phyloP scores from a whole-genome alignment of 176 grass and related monocot genomes.

The Oryza nivara region DNA sequence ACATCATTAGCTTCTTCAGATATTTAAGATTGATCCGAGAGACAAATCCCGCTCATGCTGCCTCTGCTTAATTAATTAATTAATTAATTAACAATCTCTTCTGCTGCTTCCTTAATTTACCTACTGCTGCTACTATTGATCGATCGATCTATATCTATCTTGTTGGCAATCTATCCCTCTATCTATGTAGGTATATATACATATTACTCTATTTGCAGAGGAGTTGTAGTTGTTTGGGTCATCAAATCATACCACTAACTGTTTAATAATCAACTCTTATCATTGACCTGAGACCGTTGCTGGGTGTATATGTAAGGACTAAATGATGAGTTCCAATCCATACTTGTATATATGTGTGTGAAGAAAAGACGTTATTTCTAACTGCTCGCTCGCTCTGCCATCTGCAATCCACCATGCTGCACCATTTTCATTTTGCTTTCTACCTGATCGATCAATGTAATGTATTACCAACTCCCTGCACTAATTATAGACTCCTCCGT shows the following conservation, averaged over 20 bases:
- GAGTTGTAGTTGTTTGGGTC: not conserved
- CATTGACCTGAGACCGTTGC: not conserved
- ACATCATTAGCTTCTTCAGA: too few species aligned
- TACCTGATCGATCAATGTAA: not conserved
- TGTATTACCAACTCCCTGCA: too few species aligned
- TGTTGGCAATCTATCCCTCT: not conserved
- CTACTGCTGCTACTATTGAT: not conserved
- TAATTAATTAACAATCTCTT: too few species aligned
- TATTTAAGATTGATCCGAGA: too few species aligned
- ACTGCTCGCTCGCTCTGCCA: slow-evolving; percentile 18
- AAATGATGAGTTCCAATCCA: not conserved
- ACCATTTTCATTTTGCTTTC: not conserved
- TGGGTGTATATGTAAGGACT: not conserved
- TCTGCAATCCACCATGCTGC: not conserved
- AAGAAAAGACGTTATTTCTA: not conserved
- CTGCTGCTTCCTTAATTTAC: not conserved
- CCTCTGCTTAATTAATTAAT: not conserved
- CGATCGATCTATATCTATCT: not conserved
- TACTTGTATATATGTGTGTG: not conserved
- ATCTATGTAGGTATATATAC: not conserved
- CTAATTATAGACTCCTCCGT: not conserved
- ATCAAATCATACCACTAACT: not conserved
- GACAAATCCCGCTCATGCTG: slow-evolving; percentile 28
- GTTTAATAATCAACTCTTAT: not conserved
- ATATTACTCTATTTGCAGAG: not conserved